Percentiles rank a stretch among this genome's conserved stretches.
These are phyloP conservation scores for Magnolia changhungtana DNA, from an alignment of 164 flowering plant genomes.

Conservation along the genomic window DNA sequence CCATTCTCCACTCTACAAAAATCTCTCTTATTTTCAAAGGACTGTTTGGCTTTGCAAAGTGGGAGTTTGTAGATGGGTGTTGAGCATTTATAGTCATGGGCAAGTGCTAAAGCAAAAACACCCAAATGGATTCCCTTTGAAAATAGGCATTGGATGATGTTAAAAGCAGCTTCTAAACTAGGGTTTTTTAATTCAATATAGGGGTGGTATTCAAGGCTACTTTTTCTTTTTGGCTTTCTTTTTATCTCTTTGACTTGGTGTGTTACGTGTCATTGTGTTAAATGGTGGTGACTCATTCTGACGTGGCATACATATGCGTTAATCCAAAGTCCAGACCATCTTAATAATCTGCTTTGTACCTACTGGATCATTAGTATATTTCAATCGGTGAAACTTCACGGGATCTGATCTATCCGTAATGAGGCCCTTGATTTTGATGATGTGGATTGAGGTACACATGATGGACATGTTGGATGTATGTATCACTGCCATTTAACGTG, in stretches of 20 bases:
- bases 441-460: no score
- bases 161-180: not conserved
- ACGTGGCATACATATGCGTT: not conserved
- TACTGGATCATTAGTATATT: no score
- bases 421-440: no score
- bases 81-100: not conserved
- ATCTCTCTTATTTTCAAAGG: not conserved
- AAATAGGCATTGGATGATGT: not conserved
- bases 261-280: not conserved
- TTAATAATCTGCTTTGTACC: no score
- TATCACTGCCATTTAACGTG: no score
- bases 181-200: no score
- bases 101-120: not conserved
- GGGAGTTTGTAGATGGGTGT: not conserved
- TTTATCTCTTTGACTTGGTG: not conserved
- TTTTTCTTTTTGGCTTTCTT: not conserved
- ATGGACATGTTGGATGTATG: no score
- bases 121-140: slow-evolving; percentile 3
- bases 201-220: not conserved
- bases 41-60: not conserved
- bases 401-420: no score
- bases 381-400: no score
- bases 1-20: slow-evolving; percentile 28
- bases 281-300: not conserved
- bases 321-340: not conserved